Base-by-base conservation (phyloP, 257 asterid species). In the Jasminum sambac region DNA sequence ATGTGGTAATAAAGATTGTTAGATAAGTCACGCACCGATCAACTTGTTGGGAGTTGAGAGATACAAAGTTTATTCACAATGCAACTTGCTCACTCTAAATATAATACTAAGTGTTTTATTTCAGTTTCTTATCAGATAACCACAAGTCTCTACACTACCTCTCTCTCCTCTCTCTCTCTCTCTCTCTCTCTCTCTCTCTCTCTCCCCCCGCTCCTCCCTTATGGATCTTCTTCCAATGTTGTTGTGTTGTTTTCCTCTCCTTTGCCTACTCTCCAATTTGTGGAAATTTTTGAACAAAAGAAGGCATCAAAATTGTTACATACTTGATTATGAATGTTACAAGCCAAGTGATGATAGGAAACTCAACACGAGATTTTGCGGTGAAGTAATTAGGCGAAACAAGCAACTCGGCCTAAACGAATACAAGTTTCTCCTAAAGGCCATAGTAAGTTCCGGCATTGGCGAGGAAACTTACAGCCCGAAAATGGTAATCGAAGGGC, bases 401-500 rank as follows among this genome's bases (percentile, higher is more conserved):
- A 88, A 90, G 12, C 84, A 83, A 37, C 88, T 92, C 6, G 96
- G 98, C 5, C 39, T 90, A 21, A 44, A 76, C 42, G 98, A 92
- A 74, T 90, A 90, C 85, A 74, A 90, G 75, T 92, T 92, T 72
- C 80, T 92, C 11, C 40, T 92, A 62, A 90, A 87, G 71, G 96
- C 98, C 71, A 82, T 88, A 5, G 96, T 90, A 2, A 86, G 96
- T 69, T 92, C 98, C 0, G 98, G 98, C 70, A 90, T 92, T 38
- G 98, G 98, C 12, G 98, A 92, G 71, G 91, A 92, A 46, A 92
- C 98, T 0, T 92, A 92, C 67, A 96, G 82, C 5, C 98, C 98
- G 13, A 67, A 46, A 34, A 86, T 90, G 96, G 85, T 92, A 3
- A 76, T 90, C 43, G 81, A 88, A 0, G 87, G 87, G 0, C 83